Evolutionary conservation across 306 rosid species (phyloP).

Genomic region (Fagus crenata): DNA sequence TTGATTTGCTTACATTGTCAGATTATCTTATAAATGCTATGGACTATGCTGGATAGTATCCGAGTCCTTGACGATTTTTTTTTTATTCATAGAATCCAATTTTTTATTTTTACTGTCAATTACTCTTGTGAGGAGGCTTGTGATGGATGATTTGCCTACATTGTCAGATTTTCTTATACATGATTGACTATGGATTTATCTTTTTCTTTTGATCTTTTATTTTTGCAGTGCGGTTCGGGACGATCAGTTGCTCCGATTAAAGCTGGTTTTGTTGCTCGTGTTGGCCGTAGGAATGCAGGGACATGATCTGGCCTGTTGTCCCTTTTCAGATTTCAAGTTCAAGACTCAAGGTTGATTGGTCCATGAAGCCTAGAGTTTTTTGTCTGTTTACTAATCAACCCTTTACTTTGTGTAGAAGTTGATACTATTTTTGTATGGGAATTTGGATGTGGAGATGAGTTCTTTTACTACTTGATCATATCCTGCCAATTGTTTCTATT

Average conservation of each 20-base stretch:
- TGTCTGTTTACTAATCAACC: background rate
- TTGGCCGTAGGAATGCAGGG: slow-evolving; percentile 82
- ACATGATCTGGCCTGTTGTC: slow-evolving; percentile 37
- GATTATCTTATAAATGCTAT: slow-evolving; percentile 19
- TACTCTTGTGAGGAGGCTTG: background rate
- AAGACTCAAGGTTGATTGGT: slow-evolving; percentile 4
- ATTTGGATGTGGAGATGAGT: background rate
- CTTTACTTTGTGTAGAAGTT: background rate
- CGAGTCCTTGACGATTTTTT: slow-evolving; percentile 25
- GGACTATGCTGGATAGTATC: slow-evolving; percentile 13
- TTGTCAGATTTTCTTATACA: slow-evolving; percentile 30
- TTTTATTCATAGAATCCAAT: too few relatives aligned
- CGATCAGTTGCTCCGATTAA: slow-evolving; percentile 93
- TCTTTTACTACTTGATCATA: background rate
- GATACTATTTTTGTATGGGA: background rate
- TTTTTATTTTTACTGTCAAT: background rate
- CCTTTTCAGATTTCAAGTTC: background rate
- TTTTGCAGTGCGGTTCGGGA: slow-evolving; percentile 86
- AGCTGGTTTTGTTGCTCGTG: slow-evolving; percentile 97
- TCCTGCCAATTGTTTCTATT: background rate
- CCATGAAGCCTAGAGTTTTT: slow-evolving; percentile 5
- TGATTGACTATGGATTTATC: background rate
- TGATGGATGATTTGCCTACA: slow-evolving; percentile 6
- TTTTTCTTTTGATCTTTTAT: background rate
- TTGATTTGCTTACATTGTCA: slow-evolving; percentile 35